A percentile compares a stretch with the other conserved stretches of the same genome.
Conservation (phyloP, 2,329 filamentous ascomycete species). For the Coniochaeta pulveracea region DNA sequence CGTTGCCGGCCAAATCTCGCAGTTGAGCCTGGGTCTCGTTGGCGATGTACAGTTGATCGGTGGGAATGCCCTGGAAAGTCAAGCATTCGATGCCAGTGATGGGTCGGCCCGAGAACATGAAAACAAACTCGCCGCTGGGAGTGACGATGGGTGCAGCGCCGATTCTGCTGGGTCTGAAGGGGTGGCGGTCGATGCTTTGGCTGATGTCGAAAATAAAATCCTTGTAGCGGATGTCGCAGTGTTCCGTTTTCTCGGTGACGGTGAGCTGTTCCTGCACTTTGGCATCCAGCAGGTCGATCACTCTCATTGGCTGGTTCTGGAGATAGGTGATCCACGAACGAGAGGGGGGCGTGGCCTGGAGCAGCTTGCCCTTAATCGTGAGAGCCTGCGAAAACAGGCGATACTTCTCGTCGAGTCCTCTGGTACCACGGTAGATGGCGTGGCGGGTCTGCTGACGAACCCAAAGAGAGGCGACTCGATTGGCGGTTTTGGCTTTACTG, state of each 20-base stretch:
- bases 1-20: constrained; percentile 65
- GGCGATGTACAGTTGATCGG: constrained; percentile 50
- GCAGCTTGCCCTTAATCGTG: constrained; percentile 32
- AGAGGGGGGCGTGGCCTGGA: constrained; percentile 35
- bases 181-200: constrained; percentile 58
- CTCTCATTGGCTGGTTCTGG: constrained; percentile 39
- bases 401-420: constrained; percentile 34
- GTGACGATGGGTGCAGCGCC: constrained; percentile 60
- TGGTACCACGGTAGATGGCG: constrained; percentile 34
- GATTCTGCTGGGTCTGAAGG: constrained; percentile 21
- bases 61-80: constrained; percentile 56
- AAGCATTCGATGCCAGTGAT: constrained; percentile 54
- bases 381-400: constrained; percentile 51
- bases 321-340: constrained; percentile 41
- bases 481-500: constrained; percentile 15
- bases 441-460: constrained; percentile 48
- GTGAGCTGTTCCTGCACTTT: constrained; percentile 37
- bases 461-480: constrained; percentile 40
- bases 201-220: constrained; percentile 49
- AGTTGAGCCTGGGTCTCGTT: constrained; percentile 50
- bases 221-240: constrained; percentile 40
- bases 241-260: constrained; percentile 15
- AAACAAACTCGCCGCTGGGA: constrained; percentile 49
- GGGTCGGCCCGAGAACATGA: constrained; percentile 47
- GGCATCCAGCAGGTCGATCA: constrained; percentile 57